Base-by-base conservation (phyloP, 768 basidiomycete genomes). In the Lactarius akahatsu region DNA sequence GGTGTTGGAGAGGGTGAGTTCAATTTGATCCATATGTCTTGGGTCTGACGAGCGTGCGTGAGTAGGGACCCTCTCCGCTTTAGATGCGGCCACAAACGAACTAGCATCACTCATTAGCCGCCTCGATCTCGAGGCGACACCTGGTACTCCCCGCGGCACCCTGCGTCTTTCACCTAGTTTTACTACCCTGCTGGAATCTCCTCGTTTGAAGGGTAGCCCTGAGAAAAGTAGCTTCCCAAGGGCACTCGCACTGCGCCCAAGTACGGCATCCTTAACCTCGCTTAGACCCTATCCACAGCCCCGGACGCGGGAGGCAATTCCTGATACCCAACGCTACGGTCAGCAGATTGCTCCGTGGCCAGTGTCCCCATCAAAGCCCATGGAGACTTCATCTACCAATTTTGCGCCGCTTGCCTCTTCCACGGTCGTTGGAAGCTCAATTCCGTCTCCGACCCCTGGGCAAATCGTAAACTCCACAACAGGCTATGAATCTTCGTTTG, bases 51-150 rank as follows among this genome's bases (percentile, higher is more conserved):
- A 28, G 32, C 26, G 59, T n/a, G 43, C 68, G 23, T 69, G 15
- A 26, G 20, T 64, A 83, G 90, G 82, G 67, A 84, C 85, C 16
- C 72, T 91, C 1, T 89, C 86, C 0, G 82, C 91, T 36, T 77
- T 92, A n/a, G 88, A 88, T 68, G 89, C 90, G 0, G 91, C 89
- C 0, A 93, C 91, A 1, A 85, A 90, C 59, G 91, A 93, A 50
- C 82, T 94, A 4, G 91, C 89, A 0, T 84, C 85, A 63, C 78
- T 94, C 4, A 90, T 94, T 74, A 90, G 87, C 68, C 83, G 83
- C n/a, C 80, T 94, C n/a, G 89, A 92, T 69, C 79, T 94, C 4
- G 86, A 91, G 72, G 89, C 90, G 4, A 93, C 92, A 0, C 91
- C 91, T 0, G 79, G 80, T 2, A 81, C 85, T 3, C 75, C 81